Evolutionary conservation across 768 basidiomycete species (phyloP).

Genomic region (Xerocomellus amylosporus): DNA sequence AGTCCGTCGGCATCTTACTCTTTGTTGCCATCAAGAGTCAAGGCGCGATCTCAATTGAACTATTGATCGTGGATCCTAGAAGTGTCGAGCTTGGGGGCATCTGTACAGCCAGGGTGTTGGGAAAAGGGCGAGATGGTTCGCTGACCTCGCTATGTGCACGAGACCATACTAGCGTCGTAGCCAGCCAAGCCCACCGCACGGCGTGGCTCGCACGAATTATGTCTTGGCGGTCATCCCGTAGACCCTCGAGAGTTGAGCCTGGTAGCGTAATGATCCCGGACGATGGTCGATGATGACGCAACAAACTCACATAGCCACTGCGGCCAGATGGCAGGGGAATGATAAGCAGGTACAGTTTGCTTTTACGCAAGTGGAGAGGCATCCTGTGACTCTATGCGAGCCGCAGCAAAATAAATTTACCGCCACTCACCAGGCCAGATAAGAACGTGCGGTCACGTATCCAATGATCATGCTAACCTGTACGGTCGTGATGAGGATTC

Average conservation of each 20-base stretch:
- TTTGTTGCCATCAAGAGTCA: too few relatives aligned
- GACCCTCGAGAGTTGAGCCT: neutral
- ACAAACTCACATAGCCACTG: neutral
- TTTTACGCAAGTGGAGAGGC: neutral
- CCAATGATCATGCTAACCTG: neutral
- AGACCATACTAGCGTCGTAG: neutral
- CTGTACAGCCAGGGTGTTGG: too few relatives aligned
- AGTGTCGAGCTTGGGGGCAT: too few relatives aligned
- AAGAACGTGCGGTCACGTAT: neutral
- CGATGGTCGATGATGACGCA: too few relatives aligned
- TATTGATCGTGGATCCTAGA: neutral
- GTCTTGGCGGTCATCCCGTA: neutral
- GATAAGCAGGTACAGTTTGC: too few relatives aligned
- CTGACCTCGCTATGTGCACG: neutral
- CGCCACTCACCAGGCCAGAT: neutral
- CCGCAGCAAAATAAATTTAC: neutral
- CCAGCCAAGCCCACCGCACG: neutral
- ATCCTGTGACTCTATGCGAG: neutral
- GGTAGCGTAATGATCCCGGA: too few relatives aligned
- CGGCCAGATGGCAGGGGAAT: neutral
- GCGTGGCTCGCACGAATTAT: neutral
- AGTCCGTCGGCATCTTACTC: neutral
- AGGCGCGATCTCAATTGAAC: too few relatives aligned
- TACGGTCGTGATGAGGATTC: neutral
- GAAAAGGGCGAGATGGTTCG: too few relatives aligned